Conservation (phyloP, 2,329 filamentous ascomycete genomes). For the Ophiostoma sp. region DNA sequence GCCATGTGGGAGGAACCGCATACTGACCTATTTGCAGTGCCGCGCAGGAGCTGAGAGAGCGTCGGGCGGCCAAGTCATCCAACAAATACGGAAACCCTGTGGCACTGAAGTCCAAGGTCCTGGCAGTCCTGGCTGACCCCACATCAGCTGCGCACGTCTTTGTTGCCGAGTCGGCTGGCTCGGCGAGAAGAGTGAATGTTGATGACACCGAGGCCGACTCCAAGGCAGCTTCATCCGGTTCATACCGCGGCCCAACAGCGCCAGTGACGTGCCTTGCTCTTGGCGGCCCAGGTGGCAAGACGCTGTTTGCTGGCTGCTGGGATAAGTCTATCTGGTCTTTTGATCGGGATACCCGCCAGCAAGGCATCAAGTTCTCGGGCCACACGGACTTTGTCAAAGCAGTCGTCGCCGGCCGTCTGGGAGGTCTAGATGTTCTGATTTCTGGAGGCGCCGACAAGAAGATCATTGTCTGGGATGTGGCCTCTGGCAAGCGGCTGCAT, state of each 20-base stretch:
- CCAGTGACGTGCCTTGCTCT: constrained; percentile 74
- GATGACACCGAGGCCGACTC: constrained; percentile 53
- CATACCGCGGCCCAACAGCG: constrained; percentile 68
- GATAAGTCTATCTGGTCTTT: constrained; percentile 89
- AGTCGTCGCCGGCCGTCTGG: constrained; percentile 57
- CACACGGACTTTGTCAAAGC: constrained; percentile 91
- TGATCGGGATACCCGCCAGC: constrained; percentile 54
- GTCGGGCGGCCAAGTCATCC: constrained; percentile 63
- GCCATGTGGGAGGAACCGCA: background rate
- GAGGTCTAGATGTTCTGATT: constrained; percentile 58
- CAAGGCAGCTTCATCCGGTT: constrained; percentile 27
- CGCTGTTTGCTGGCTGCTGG: constrained; percentile 85
- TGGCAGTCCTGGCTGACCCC: constrained; percentile 67
- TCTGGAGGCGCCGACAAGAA: constrained; percentile 74
- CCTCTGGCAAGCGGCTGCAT: constrained; percentile 62
- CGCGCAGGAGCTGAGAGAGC: constrained; percentile 42
- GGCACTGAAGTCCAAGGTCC: constrained; percentile 74
- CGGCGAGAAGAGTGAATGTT: constrained; percentile 65
- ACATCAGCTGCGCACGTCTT: constrained; percentile 57
- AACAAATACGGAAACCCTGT: constrained; percentile 83
- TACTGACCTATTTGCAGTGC: constrained; percentile 38
- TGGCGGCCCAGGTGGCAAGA: constrained; percentile 50
- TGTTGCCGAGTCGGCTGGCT: constrained; percentile 82
- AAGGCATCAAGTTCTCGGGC: constrained; percentile 60
- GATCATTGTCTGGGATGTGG: constrained; percentile 76